Base-by-base conservation (phyloP, 495 filamentous ascomycete species). In the Penicillium samsonianum region DNA sequence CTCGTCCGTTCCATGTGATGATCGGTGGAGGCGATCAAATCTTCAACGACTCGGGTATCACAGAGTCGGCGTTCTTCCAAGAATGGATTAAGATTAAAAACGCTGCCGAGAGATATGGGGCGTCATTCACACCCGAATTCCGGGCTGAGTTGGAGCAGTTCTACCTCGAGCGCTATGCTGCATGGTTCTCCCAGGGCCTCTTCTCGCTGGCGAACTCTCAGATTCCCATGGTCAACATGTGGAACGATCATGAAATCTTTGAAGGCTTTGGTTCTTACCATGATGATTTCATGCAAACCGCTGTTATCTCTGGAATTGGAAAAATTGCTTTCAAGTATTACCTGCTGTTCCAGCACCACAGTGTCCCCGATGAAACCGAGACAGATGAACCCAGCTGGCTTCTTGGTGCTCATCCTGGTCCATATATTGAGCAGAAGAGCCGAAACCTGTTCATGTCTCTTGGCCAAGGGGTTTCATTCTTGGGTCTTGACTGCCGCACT, bases 221-320 rank as follows among this genome's bases (percentile, higher is more conserved):
- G 67, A 97, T 98, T 48, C 94, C 94, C 42, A 98, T 96, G 93
- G 80, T 98, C 63, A 98, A 98, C 70, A 90, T 98, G 60, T 97
- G 88, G 78, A 94, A 98, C 71, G 94, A 98, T 65, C 94, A 98
- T 73, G 94, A 98, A 61, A 96, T 98, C 63, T 94, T 98, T 59
- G 93, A 98, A 71, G 95, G 94, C 2, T 98, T 84, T 70, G 95
- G 95, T 6, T 96, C 91, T 0, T 98, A 98, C 66, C 85, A 92
- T 2, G 82, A 96, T 57, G 83, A 92, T 63, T 94, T 96, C 64
- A 98, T 97, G 90, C 80, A 84, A 55, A 90, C 88, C n/a, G 85
- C 88, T 17, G 90, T 98, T 14, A 95, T 98, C 63, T 87, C 85
- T 3, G 94, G 94, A 4, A 71, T 98, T 38, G 94, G 94, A 10